phyloP scores from a whole-genome alignment of 805 yeast species.

The Pichia nakasei region DNA sequence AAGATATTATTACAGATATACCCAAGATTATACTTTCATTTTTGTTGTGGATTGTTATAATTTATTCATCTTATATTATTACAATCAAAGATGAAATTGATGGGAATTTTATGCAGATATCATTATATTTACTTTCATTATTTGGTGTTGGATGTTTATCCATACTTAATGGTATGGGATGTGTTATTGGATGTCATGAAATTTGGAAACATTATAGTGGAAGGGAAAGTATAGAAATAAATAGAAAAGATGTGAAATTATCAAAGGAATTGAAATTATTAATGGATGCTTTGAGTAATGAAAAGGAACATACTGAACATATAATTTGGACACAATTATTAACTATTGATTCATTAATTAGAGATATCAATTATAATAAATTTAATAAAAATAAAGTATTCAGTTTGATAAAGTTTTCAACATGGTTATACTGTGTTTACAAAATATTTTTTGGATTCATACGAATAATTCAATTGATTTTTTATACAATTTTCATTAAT shows the following conservation, averaged over 20 bases:
- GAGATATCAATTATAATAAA: constrained; percentile 32
- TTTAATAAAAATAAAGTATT: constrained; percentile 17
- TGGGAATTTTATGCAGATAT: constrained; percentile 18
- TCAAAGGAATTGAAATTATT: constrained; percentile 21
- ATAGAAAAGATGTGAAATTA: constrained; percentile 8
- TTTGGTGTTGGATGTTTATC: constrained; percentile 45
- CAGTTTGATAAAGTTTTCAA: constrained; percentile 11
- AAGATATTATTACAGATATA: background rate
- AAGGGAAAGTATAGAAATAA: constrained; percentile 14
- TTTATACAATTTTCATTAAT: background rate
- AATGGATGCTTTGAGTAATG: constrained; percentile 22
- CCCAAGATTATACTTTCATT: constrained; percentile 12
- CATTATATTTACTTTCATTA: constrained; percentile 37
- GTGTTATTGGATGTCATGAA: constrained; percentile 36
- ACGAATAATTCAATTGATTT: background rate
- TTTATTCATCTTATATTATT: constrained; percentile 21
- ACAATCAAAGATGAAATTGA: constrained; percentile 1
- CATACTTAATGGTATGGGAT: constrained; percentile 43
- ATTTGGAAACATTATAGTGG: constrained; percentile 10
- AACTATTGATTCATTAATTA: constrained; percentile 6
- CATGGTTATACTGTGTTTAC: constrained; percentile 43
- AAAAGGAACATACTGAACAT: background rate
- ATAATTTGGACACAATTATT: background rate
- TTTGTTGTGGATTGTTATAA: constrained; percentile 27
- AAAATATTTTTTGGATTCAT: constrained; percentile 25